Percentiles rank a stretch among this genome's conserved stretches.
Conservation (phyloP, 1,284 basidiomycete genomes). For the Boletus hoseneyae region DNA sequence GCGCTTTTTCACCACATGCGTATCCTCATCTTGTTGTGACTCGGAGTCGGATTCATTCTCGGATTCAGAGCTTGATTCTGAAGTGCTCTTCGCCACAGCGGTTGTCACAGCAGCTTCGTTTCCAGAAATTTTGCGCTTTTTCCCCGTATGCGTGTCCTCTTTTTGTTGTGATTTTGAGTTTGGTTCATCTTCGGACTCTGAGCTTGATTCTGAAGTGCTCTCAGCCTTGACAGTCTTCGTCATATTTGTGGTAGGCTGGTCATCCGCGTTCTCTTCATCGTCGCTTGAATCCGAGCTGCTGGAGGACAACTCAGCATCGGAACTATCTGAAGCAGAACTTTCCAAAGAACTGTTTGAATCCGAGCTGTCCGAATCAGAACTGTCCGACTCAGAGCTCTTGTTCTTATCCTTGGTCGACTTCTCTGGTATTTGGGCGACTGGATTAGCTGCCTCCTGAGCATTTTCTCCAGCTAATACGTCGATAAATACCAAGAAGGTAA, state of each 20-base stretch:
- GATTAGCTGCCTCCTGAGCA: neutral
- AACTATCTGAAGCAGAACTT: conserved; percentile 18
- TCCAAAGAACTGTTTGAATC: conserved; percentile 25
- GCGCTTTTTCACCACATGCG: conserved; percentile 54
- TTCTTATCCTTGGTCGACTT: conserved; percentile 13
- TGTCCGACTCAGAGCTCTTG: conserved; percentile 29
- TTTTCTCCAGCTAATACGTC: conserved; percentile 8
- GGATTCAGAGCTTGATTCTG: conserved; percentile 27
- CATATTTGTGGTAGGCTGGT: neutral
- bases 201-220: conserved; percentile 18
- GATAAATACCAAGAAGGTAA: conserved; percentile 8
- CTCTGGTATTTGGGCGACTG: neutral
- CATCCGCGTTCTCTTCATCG: conserved; percentile 5
- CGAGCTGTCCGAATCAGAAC: conserved; percentile 23
- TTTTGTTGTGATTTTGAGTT: neutral
- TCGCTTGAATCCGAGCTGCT: conserved; percentile 15
- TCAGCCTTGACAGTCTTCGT: conserved; percentile 2
- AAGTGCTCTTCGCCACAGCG: conserved; percentile 32
- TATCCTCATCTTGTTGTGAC: conserved; percentile 7
- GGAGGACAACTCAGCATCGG: conserved; percentile 19
- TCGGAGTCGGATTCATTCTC: conserved; percentile 16
- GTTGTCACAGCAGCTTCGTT: conserved; percentile 49
- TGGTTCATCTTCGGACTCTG: conserved; percentile 23
- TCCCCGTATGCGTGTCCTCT: conserved; percentile 37
- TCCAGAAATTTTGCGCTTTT: conserved; percentile 57